These are phyloP conservation scores for Circinella minor DNA, from an alignment of 371 early-diverging fungal species.

Conservation along the genomic window DNA sequence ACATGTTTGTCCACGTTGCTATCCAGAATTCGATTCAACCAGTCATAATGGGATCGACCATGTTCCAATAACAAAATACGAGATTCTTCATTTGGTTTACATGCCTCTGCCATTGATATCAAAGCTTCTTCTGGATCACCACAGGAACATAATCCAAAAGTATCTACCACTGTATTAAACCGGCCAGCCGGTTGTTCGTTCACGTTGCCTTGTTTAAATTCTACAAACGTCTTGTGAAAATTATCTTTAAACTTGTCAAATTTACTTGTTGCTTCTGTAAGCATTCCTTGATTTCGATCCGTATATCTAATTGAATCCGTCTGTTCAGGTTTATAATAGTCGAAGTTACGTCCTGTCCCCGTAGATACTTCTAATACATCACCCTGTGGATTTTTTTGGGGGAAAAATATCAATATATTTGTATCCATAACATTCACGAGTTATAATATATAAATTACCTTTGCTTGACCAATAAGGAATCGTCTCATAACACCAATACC, in stretches of 20 bases:
- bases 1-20: conserved; percentile 75
- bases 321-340: conserved; percentile 55
- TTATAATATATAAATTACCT: conserved; percentile 23
- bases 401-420: not conserved
- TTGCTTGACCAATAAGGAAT: conserved; percentile 57
- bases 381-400: conserved; percentile 35
- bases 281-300: conserved; percentile 66
- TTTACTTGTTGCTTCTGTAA: conserved; percentile 57
- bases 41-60: conserved; percentile 69
- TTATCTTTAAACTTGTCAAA: conserved; percentile 36
- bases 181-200: conserved; percentile 29
- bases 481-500: conserved; percentile 60
- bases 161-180: conserved; percentile 81
- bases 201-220: conserved; percentile 41
- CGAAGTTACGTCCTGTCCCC: conserved; percentile 78
- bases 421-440: not conserved
- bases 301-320: conserved; percentile 56
- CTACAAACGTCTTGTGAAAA: conserved; percentile 39
- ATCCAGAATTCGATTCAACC: conserved; percentile 73
- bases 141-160: conserved; percentile 83
- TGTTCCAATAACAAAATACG: conserved; percentile 79
- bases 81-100: conserved; percentile 57
- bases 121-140: conserved; percentile 71
- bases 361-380: conserved; percentile 67
- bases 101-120: conserved; percentile 65